Conservation (phyloP, 768 basidiomycete genomes). For the Tulasnella sp. region DNA sequence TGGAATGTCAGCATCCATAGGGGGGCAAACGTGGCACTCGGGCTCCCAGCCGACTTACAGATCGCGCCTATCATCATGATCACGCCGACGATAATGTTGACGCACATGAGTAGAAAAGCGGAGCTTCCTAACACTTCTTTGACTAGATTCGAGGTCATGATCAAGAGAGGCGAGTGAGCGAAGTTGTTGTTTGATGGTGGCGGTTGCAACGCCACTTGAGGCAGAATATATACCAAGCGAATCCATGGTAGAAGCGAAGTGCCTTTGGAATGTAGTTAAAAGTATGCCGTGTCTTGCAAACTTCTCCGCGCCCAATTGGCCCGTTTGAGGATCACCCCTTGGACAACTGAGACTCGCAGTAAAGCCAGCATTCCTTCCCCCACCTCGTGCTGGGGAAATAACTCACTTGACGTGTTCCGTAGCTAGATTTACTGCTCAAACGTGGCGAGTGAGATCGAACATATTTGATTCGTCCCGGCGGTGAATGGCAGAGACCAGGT, state of each 20-base stretch:
- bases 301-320: neutral
- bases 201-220: neutral
- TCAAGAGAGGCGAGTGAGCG: neutral
- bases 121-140: neutral
- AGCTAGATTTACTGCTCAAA: no score
- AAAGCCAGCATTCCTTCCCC: neutral
- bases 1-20: neutral
- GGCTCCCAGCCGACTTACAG: conserved; percentile 2
- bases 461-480: no score
- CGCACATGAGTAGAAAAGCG: neutral
- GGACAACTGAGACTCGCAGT: neutral
- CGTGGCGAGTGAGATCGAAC: no score
- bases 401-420: neutral
- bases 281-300: neutral
- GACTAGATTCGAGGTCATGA: neutral
- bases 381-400: neutral
- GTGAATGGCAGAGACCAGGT: no score
- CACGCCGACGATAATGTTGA: conserved; percentile 22
- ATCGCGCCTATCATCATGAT: conserved; percentile 17
- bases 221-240: neutral
- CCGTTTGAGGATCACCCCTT: neutral
- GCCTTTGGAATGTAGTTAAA: neutral
- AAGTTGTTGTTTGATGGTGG: neutral
- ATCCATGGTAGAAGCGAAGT: neutral
- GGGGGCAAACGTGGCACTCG: neutral